Evolutionary conservation across 306 rosid genomes (phyloP), one percentile per base, ranked within the genome.

Genomic region (Cicer chorassanicum): DNA sequence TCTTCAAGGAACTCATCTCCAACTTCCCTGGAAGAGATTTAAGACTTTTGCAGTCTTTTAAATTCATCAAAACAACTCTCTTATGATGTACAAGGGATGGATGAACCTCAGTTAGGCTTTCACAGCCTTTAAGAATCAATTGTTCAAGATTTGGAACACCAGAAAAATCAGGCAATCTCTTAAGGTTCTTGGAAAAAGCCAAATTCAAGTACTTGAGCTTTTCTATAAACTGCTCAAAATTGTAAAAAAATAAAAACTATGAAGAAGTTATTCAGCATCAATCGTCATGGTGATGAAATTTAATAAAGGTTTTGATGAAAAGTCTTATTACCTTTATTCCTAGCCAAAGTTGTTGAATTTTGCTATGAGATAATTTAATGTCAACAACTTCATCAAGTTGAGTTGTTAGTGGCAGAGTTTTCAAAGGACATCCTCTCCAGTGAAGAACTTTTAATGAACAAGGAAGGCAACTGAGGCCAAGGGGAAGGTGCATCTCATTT

Each of bases 401-500:
- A 24, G 16, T 8, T n/a, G 6, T 6, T 2, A 66, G 7, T 5
- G 81, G 78, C 10, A 76, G 45, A 46, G 43, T 11, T 45, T 81
- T 72, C 34, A 64, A 10, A 45, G 78, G 53, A 76, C 72, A 81
- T 7, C 72, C 38, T 9, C 29, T 14, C 85, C 85, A 81, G 6
- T 15, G 63, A 56, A 81, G 69, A 54, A 70, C 72, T 44, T 39
- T 69, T 14, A 81, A 38, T 2, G 68, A 44, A 21, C 19, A 1
- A 5, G 82, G 70, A 57, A 82, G 70, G 67, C 24, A 57, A 5
- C 12, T 21, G 14, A 65, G 75, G 8, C 68, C 68, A 10, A 45
- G 18, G 0, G 46, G 68, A 57, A 76, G 78, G 38, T 39, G n/a
- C 59, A 76, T 36, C 10, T 15, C 24, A 8, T 24, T 9, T 59